Evolutionary conservation across 306 rosid species (phyloP).

Genomic region (Cyclanthera cordifolia): DNA sequence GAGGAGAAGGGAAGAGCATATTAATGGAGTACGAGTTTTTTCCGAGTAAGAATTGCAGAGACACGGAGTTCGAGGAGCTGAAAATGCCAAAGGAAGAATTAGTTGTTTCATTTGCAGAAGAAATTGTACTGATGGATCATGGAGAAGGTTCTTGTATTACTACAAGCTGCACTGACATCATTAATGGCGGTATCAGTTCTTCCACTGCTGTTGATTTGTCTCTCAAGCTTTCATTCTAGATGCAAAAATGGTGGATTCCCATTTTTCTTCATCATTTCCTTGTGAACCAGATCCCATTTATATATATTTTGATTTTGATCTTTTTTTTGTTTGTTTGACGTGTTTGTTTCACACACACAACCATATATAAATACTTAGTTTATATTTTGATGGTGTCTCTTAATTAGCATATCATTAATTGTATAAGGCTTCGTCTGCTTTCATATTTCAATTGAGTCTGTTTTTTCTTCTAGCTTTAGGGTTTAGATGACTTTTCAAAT

Average conservation of each 20-base stretch:
- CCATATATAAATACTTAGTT: not conserved
- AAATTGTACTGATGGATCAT: not conserved
- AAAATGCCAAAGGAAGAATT: slow-evolving; percentile 15
- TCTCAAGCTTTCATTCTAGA: slow-evolving; percentile 53
- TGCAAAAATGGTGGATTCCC: slow-evolving; percentile 15
- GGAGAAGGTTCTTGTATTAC: slow-evolving; percentile 37
- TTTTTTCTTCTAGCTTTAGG: no score
- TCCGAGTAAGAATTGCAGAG: slow-evolving; percentile 32
- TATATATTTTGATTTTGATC: not conserved
- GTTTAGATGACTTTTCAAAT: no score
- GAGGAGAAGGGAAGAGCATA: slow-evolving; percentile 17
- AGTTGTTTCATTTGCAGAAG: slow-evolving; percentile 25
- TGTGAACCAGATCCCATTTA: slow-evolving; percentile 10
- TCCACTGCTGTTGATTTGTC: slow-evolving; percentile 60
- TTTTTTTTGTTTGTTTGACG: not conserved
- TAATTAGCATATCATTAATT: no score
- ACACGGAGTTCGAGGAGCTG: slow-evolving; percentile 38
- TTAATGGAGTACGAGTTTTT: slow-evolving; percentile 82
- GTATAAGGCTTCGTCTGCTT: no score
- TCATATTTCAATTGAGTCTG: no score
- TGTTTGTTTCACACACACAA: not conserved
- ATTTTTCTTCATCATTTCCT: slow-evolving; percentile 8
- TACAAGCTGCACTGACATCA: not conserved
- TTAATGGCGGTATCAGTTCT: slow-evolving; percentile 15
- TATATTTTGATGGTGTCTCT: no score